Conservation (phyloP, 2,329 filamentous ascomycete genomes). For the Claviceps africana region DNA sequence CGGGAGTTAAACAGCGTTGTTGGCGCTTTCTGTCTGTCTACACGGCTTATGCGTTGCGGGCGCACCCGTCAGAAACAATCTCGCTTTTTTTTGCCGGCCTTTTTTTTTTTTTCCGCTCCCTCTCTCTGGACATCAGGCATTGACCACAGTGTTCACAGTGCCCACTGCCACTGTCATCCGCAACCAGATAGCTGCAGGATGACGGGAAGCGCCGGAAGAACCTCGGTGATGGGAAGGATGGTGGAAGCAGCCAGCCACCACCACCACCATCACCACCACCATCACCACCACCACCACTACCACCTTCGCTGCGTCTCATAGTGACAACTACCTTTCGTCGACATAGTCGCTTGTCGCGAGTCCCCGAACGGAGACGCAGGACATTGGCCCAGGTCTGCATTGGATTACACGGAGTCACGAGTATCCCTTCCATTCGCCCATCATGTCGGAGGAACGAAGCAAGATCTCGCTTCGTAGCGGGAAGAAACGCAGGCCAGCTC, state of each 20-base stretch:
- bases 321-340: not conserved
- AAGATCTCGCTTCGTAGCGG: conserved; percentile 51
- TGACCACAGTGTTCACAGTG: not conserved
- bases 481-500: conserved; percentile 31
- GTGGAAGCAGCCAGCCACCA: no score
- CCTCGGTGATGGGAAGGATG: conserved; percentile 5
- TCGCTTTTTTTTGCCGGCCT: not conserved
- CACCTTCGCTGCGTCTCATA: not conserved
- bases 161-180: not conserved
- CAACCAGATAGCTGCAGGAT: not conserved
- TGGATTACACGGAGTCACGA: not conserved
- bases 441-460: conserved; percentile 48
- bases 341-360: not conserved
- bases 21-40: not conserved
- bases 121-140: conserved; percentile 2
- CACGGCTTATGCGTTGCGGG: not conserved
- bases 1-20: not conserved
- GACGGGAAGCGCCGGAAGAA: conserved; percentile 9
- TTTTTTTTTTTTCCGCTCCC: conserved; percentile 6
- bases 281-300: not conserved
- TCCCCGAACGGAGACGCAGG: not conserved
- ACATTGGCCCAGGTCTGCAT: not conserved
- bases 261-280: not conserved
- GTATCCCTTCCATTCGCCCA: conserved; percentile 5
- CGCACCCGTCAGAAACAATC: not conserved